These are phyloP conservation scores for Blastomyces silverae DNA, from an alignment of 2,329 filamentous ascomycete species.

Conservation along the genomic window DNA sequence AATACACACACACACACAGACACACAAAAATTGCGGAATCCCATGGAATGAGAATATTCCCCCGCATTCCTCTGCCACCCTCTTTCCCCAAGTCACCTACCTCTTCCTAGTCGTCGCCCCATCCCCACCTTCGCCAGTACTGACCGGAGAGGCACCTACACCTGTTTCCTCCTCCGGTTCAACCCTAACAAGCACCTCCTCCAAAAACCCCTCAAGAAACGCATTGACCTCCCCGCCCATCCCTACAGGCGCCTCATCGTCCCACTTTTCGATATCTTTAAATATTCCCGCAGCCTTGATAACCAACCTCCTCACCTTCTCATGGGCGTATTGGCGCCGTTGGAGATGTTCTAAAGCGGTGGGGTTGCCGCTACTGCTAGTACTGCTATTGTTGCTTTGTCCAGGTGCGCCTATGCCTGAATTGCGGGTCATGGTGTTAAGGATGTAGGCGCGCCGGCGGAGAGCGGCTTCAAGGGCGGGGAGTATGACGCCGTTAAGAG, in stretches of 20 bases:
- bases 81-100: not conserved
- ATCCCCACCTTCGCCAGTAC: not conserved
- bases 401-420: conserved; percentile 15
- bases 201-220: conserved; percentile 84
- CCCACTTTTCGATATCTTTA: conserved; percentile 82
- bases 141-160: not conserved
- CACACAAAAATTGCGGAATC: not conserved
- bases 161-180: conserved; percentile 67
- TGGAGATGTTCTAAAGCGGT: conserved; percentile 48
- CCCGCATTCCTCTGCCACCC: not conserved
- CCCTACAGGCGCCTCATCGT: conserved; percentile 77
- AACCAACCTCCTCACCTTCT: conserved; percentile 72
- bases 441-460: conserved; percentile 61
- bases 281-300: conserved; percentile 77
- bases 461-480: conserved; percentile 88
- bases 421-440: conserved; percentile 40
- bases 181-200: conserved; percentile 87
- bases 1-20: too few relatives aligned
- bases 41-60: not conserved
- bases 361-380: conserved; percentile 43
- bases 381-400: conserved; percentile 17
- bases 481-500: conserved; percentile 83
- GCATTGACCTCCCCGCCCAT: conserved; percentile 88
- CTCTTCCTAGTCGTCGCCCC: not conserved
- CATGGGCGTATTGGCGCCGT: conserved; percentile 69